Conservation (phyloP, 257 asterid species). For the Gentiana dahurica region DNA sequence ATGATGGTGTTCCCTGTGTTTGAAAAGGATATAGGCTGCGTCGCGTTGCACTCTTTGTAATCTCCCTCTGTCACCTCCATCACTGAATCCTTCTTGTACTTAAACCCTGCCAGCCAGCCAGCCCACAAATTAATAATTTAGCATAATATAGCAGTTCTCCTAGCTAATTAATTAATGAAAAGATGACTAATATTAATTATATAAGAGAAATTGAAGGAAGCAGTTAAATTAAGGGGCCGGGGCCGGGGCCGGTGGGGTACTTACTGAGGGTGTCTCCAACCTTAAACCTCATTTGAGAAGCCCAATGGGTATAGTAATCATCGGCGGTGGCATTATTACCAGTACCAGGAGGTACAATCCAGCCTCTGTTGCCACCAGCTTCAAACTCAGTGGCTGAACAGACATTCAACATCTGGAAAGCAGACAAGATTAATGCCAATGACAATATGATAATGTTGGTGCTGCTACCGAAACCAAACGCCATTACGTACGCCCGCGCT, state of each 20-base stretch:
- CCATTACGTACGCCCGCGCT: background rate
- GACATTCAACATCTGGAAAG: conserved; percentile 1
- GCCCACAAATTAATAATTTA: too few relatives aligned
- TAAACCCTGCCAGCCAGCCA: conserved; percentile 30
- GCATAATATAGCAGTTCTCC: too few relatives aligned
- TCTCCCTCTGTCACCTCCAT: conserved; percentile 51
- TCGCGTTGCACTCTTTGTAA: conserved; percentile 50
- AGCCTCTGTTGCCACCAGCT: conserved; percentile 47
- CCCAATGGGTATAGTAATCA: conserved; percentile 44
- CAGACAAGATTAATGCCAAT: conserved; percentile 2
- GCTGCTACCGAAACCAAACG: background rate
- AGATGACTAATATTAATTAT: too few relatives aligned
- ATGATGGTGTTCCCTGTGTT: conserved; percentile 44
- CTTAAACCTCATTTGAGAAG: conserved; percentile 47
- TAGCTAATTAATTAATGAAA: too few relatives aligned
- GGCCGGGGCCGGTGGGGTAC: background rate
- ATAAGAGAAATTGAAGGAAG: too few relatives aligned
- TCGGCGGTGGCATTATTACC: conserved; percentile 10
- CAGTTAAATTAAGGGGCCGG: too few relatives aligned
- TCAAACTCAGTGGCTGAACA: conserved; percentile 34
- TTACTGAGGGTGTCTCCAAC: conserved; percentile 55
- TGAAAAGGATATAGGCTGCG: conserved; percentile 46
- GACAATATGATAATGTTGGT: conserved; percentile 1
- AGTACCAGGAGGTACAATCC: conserved; percentile 45
- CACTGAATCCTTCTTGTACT: conserved; percentile 68